Percentiles rank a stretch among this genome's conserved stretches.
Evolutionary conservation across 768 basidiomycete species (phyloP).

Genomic region (Ephemerocybe angulata): DNA sequence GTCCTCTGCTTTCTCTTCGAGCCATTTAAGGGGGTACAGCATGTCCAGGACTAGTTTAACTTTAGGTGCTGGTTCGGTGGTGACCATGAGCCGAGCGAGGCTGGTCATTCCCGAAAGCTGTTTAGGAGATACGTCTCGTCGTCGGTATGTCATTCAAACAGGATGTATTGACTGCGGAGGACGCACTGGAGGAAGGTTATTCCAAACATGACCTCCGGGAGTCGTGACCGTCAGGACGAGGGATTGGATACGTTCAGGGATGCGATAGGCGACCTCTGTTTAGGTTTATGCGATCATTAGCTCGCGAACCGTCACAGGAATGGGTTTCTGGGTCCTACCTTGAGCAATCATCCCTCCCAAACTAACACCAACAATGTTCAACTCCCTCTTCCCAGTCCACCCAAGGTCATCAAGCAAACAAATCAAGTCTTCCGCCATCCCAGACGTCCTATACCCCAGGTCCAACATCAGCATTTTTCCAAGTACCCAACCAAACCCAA

Average conservation of each 20-base stretch:
- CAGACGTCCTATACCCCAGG: constrained; percentile 59
- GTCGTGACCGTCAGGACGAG: constrained; percentile 69
- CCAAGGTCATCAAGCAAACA: constrained; percentile 65
- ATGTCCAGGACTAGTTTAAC: constrained; percentile 51
- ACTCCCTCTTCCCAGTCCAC: constrained; percentile 58
- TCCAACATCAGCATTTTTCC: background rate
- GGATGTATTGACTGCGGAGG: background rate
- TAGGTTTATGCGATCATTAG: background rate
- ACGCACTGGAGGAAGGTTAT: constrained; percentile 63
- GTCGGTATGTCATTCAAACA: background rate
- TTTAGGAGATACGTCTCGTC: background rate
- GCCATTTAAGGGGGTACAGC: constrained; percentile 62
- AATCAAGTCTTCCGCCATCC: constrained; percentile 74
- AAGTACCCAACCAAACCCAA: background rate
- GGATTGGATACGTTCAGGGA: constrained; percentile 64
- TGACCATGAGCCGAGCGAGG: constrained; percentile 37
- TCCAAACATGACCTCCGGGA: constrained; percentile 54
- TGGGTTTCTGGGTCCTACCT: constrained; percentile 47
- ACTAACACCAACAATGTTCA: constrained; percentile 74
- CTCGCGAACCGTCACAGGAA: background rate
- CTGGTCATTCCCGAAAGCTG: constrained; percentile 39
- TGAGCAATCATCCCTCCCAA: constrained; percentile 85
- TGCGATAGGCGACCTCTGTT: constrained; percentile 62
- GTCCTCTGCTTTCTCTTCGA: constrained; percentile 46
- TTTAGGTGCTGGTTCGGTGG: constrained; percentile 43